phyloP scores from a whole-genome alignment of 2,329 filamentous ascomycete genomes.

The Beauveria pseudobassiana region DNA sequence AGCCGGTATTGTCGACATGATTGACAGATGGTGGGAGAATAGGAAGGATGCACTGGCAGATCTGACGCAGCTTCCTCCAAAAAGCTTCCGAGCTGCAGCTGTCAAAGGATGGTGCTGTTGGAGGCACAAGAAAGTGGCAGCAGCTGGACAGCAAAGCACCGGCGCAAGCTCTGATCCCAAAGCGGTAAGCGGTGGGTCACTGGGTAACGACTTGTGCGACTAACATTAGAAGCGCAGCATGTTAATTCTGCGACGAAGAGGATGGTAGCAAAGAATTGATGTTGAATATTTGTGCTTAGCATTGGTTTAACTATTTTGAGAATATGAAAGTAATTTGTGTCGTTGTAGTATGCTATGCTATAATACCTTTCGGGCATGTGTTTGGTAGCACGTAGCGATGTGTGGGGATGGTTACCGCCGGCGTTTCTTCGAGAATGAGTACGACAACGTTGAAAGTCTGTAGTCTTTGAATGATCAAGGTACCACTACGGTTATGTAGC shows the following conservation, averaged over 20 bases:
- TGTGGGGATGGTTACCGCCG: neutral
- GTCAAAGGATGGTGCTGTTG: constrained; percentile 2
- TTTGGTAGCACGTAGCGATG: neutral
- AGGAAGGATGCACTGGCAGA: neutral
- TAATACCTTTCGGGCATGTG: neutral
- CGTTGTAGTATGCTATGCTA: neutral
- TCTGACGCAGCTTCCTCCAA: neutral
- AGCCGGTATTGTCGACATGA: constrained; percentile 80
- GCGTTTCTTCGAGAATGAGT: neutral
- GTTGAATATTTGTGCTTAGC: neutral
- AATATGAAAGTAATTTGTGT: neutral
- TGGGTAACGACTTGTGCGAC: neutral
- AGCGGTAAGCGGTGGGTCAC: constrained; percentile 15
- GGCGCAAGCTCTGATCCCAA: constrained; percentile 3
- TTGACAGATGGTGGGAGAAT: neutral
- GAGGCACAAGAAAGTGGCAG: constrained; percentile 2
- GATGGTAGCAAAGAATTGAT: neutral
- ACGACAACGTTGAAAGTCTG: neutral
- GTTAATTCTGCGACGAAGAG: neutral
- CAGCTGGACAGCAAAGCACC: constrained; percentile 2
- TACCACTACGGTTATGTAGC: neutral
- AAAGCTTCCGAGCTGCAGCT: constrained; percentile 1
- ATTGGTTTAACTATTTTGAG: too few relatives aligned
- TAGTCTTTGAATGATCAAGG: too few relatives aligned
- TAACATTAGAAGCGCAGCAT: too few relatives aligned